Evolutionary conservation across 495 filamentous ascomycete species (phyloP), one percentile per base, ranked within the genome.

Genomic region (Trichoderma virens): DNA sequence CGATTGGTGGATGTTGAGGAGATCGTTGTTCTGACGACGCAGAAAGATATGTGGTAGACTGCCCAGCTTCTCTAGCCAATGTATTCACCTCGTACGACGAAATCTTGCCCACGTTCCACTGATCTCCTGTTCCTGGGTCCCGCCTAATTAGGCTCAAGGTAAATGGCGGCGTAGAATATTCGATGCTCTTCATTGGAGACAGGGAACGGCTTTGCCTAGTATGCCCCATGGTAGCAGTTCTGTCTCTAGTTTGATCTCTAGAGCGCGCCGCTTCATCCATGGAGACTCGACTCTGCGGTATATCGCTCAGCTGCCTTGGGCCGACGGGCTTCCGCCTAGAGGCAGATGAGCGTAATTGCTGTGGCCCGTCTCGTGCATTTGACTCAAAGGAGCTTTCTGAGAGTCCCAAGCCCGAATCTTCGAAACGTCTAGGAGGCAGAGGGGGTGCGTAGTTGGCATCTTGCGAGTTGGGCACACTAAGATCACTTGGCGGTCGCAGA

Each of bases 51-150:
- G 20, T 30, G 20, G 59, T 85, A 85, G 39, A 77, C 77, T n/a
- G n/a, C n/a, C n/a, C n/a, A n/a, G n/a, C n/a, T n/a, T 70, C 89
- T 89, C 88, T 87, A 0, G 83, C 78, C 0, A 84, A 88, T 3
- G 78, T 78, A 68, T 76, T 76, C 64, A 79, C 69, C 65, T 78
- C 76, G 65, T 81, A 75, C 5, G 78, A 76, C 2, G 80, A 79
- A 45, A 96, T 85, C 47, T 78, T 88, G 5, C 88, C 92, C 31
- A 97, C 86, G 68, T 97, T 97, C 90, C 91, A 96, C 72, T 98
- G 94, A 43, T 80, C 82, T 13, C 87, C 86, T 30, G 88, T 87
- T 1, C 84, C 78, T 3, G 91, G 89, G 74, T 97, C 91, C 38
- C 94, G 89, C 16, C 94, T 88, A 62, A 98, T 96, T 14, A 98